Base-by-base conservation (phyloP, 2,329 filamentous ascomycete genomes). In the Colletotrichum acutatum region DNA sequence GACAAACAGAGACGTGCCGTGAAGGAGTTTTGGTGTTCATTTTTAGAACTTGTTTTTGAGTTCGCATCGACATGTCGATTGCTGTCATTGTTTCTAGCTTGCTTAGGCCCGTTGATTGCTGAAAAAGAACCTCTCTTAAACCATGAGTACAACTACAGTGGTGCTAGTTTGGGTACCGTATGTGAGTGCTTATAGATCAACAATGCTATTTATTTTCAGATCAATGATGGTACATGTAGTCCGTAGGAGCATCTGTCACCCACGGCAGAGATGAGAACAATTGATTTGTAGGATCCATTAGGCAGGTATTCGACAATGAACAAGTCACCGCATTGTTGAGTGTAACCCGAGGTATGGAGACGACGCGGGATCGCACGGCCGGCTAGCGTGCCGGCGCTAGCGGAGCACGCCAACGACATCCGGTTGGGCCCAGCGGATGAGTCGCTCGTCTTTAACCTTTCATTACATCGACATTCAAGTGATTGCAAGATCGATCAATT, bases 371-470 rank as follows among this genome's bases (percentile, higher is more conserved):
- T 67, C 56, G 56, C 71, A 70, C 66, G 30, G 70, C 42, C 54
- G 66, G 54, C 42, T 52, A 62, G 57, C 54, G 53, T 52, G 49
- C 66, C 53, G 70, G 28, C 61, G 28, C 56, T 70, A 61, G 67
- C 61, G 67, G 71, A 65, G 66, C 49, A 56, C 49, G 32, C 30
- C 61, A 73, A 73, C 71, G 66, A 66, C 67, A 61, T 61, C 66
- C 67, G 60, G 12, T 61, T 49, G 42, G 67, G 30, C 9, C 58
- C 22, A 12, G 42, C 11, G 46, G 14, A 37, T n/a, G 46, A 49
- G 26, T 34, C n/a, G 28, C 5, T 30, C 26, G 30, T 19, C 63
- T 49, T 59, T 32, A 28, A 65, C 24, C 32, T 28, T 37, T n/a
- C 62, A 56, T 64, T 49, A 11, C 42, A 49, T 49, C 42, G 19